phyloP scores from a whole-genome alignment of 2,329 filamentous ascomycete species.

The Pyricularia sp. region DNA sequence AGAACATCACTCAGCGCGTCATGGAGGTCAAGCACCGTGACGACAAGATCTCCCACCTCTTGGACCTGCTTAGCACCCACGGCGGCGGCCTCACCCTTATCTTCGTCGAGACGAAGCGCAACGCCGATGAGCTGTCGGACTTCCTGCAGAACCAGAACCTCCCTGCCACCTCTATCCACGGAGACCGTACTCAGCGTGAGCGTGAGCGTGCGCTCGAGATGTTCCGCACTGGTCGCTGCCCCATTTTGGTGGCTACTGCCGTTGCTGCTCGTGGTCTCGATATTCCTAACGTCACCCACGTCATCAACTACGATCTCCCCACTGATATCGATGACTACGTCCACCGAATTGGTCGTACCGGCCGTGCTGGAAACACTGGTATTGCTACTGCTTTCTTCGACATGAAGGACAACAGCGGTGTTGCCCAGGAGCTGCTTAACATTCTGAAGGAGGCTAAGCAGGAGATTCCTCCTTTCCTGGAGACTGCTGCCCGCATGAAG shows the following conservation, averaged over 20 bases:
- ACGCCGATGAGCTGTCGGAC: constrained; percentile 95
- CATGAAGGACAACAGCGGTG: constrained; percentile 84
- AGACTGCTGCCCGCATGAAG: constrained; percentile 93
- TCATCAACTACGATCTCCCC: constrained; percentile 88
- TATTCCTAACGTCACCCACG: constrained; percentile 93
- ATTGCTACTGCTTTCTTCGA: constrained; percentile 99
- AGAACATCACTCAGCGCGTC: constrained; percentile 98
- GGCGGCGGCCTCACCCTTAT: constrained; percentile 71
- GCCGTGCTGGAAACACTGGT: constrained; percentile 98
- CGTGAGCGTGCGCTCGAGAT: constrained; percentile 95
- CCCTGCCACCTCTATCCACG: constrained; percentile 96
- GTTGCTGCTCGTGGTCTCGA: constrained; percentile 85
- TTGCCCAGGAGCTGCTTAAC: constrained; percentile 93
- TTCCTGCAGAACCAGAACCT: constrained; percentile 98
- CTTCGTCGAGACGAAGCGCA: constrained; percentile 99
- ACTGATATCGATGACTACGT: constrained; percentile 98
- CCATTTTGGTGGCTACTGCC: constrained; percentile 91
- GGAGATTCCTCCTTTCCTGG: constrained; percentile 84
- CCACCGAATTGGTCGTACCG: constrained; percentile 98
- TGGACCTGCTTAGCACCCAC: constrained; percentile 83
- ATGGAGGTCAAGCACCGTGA: constrained; percentile 80
- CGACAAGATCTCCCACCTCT: constrained; percentile 94
- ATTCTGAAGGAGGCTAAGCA: constrained; percentile 98
- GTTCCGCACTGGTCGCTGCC: constrained; percentile 92
- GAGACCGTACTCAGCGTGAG: constrained; percentile 95